phyloP scores from a whole-genome alignment of 768 basidiomycete genomes.

The Suillus subaureus region DNA sequence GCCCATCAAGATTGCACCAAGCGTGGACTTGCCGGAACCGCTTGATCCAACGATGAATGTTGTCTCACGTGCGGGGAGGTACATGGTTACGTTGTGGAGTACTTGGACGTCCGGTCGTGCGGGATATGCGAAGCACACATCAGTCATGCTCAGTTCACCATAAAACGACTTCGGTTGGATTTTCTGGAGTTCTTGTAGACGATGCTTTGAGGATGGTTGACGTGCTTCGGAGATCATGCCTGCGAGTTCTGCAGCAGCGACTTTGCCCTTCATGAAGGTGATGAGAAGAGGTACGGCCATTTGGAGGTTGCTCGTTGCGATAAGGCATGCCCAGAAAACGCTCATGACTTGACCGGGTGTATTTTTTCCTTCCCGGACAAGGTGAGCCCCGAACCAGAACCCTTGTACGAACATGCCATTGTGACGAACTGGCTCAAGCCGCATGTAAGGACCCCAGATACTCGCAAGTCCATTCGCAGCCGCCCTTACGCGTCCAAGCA shows the following conservation, averaged over 20 bases:
- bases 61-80: conserved; percentile 69
- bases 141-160: conserved; percentile 68
- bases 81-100: conserved; percentile 61
- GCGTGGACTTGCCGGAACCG: conserved; percentile 77
- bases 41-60: conserved; percentile 83
- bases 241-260: conserved; percentile 30
- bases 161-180: conserved; percentile 64
- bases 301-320: conserved; percentile 86
- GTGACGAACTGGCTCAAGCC: conserved; percentile 78
- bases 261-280: conserved; percentile 66
- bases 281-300: conserved; percentile 85
- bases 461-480: conserved; percentile 57
- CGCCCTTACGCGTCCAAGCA: conserved; percentile 46
- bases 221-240: conserved; percentile 15
- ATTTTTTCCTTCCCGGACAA: conserved; percentile 78
- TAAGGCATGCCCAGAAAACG: conserved; percentile 97
- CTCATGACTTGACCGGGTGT: conserved; percentile 84
- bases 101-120: conserved; percentile 65
- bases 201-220: conserved; percentile 16
- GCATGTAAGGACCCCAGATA: conserved; percentile 76
- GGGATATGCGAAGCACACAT: conserved; percentile 73
- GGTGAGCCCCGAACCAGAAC: conserved; percentile 93
- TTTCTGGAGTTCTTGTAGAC: conserved; percentile 48
- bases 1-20: conserved; percentile 65
- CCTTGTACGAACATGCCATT: conserved; percentile 95